These are phyloP conservation scores for Effrenium voratum DNA, from an alignment of 73 alveolate species.

Conservation along the genomic window DNA sequence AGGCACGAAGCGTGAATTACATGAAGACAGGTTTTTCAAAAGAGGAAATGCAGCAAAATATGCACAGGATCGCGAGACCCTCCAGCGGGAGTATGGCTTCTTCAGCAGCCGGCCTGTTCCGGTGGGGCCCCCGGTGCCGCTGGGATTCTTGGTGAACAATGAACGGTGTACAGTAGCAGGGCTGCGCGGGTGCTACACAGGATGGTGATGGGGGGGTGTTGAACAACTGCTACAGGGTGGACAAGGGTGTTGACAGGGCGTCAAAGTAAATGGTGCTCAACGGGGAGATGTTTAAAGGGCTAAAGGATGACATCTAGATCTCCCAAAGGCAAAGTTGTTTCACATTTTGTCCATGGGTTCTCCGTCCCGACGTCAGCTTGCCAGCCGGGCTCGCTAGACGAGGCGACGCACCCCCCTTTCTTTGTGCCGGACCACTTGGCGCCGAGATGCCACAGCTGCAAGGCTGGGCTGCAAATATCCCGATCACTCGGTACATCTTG, in stretches of 20 bases:
- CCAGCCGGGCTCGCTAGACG: background rate
- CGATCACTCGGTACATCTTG: no score
- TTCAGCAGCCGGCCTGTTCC: conserved; percentile 83
- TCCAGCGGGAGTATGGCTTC: conserved; percentile 56
- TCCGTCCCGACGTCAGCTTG: background rate
- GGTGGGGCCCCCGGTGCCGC: conserved; percentile 12
- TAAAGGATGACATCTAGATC: background rate
- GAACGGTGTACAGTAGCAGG: no score
- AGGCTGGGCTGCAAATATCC: conserved; percentile 29
- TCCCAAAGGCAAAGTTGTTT: background rate
- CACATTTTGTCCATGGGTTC: background rate
- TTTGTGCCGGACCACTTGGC: conserved; percentile 93
- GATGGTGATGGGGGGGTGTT: no score
- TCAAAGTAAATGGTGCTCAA: no score
- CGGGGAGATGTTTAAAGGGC: no score
- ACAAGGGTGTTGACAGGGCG: no score
- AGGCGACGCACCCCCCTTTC: conserved; percentile 92
- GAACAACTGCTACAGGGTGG: no score
- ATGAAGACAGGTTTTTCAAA: no score
- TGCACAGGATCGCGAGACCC: conserved; percentile 64
- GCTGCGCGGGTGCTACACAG: no score
- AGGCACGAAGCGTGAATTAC: no score
- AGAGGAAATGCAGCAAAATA: background rate
- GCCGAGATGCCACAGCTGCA: conserved; percentile 93
- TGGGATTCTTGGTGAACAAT: no score